These are phyloP conservation scores for Fusarium verticillioides DNA, from an alignment of 2,329 filamentous ascomycete genomes.

Conservation along the genomic window DNA sequence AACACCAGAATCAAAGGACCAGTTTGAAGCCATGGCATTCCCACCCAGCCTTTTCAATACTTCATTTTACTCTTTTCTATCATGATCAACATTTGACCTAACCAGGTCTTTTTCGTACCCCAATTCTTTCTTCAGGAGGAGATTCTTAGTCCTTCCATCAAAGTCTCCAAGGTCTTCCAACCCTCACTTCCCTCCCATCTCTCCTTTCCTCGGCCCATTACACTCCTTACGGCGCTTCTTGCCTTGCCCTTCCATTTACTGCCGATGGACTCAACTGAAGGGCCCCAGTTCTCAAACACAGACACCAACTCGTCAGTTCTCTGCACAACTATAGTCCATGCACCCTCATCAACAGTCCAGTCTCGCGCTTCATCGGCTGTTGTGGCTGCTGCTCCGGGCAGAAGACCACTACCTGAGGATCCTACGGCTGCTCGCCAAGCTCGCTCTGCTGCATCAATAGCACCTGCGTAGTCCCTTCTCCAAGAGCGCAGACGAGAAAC, in stretches of 20 bases:
- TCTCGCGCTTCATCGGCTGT: slow-evolving; percentile 41
- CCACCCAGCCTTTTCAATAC: background rate
- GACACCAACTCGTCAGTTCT: slow-evolving; percentile 85
- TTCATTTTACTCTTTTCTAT: slow-evolving; percentile 7
- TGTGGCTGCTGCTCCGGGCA: slow-evolving; percentile 55
- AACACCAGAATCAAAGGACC: background rate
- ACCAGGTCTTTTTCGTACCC: background rate
- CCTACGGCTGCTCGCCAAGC: slow-evolving; percentile 81
- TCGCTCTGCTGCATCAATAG: slow-evolving; percentile 87
- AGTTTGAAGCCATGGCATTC: background rate
- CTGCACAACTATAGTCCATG: slow-evolving; percentile 78
- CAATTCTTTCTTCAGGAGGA: slow-evolving; percentile 25
- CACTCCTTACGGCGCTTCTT: slow-evolving; percentile 82
- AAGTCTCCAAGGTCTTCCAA: slow-evolving; percentile 69
- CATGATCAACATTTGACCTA: slow-evolving; percentile 9
- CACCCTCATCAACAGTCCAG: slow-evolving; percentile 65
- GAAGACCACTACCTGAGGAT: slow-evolving; percentile 60
- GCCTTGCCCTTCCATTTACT: slow-evolving; percentile 90
- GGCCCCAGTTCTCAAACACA: slow-evolving; percentile 82
- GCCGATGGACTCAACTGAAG: slow-evolving; percentile 73
- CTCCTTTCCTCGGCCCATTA: slow-evolving; percentile 84
- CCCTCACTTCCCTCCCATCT: slow-evolving; percentile 81
- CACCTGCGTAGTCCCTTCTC: slow-evolving; percentile 74
- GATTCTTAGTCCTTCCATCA: slow-evolving; percentile 65
- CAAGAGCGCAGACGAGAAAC: slow-evolving; percentile 79